Base-by-base conservation (phyloP, 2,329 filamentous ascomycete species). In the Blastomyces silverae region DNA sequence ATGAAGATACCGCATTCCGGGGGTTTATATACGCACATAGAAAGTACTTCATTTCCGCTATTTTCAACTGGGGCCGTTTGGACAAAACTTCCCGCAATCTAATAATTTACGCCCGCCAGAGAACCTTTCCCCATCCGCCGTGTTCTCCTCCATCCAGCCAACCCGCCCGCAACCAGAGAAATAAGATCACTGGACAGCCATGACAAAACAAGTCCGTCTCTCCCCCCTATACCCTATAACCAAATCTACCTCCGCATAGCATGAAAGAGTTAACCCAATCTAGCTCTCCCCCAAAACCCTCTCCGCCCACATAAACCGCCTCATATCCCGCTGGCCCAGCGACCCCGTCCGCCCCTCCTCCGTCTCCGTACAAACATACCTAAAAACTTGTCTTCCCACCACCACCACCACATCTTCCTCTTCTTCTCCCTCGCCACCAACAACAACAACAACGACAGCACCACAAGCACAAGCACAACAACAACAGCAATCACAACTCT, bases 321-420 rank as follows among this genome's bases (percentile, higher is more conserved):
- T 81, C 63, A 71, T 80, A 67, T 74, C 76, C 64, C 74, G 75
- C 69, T 81, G 79, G 79, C 79, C 79, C 39, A 66, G 70, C 31
- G 79, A 81, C 68, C 72, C 72, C 20, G 74, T 81, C 62, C 77
- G 79, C 37, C 79, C 79, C 20, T 72, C 77, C 66, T 74, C 77
- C 44, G 78, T 81, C 66, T 79, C 79, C 39, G 74, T 81, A 48
- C 79, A 80, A 67, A 72, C 70, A 61, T 79, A 77, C 67, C 74
- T 79, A 34, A 72, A 77, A 68, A 70, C 70, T 31, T 73, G 73
- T 57, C 68, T 79, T 22, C 71, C 53, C 63, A 39, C 37, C 8
- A 1, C 37, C 37, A 39, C 10, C 37, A 13, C 37, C 37, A 39
- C 10, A 39, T 39, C 34, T 60, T n/a, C 53, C 1, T 25, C 28